Percentiles rank a stretch among this genome's conserved stretches.
These are phyloP conservation scores for Pisolithus sp. DNA, from an alignment of 768 basidiomycete species.

Conservation along the genomic window DNA sequence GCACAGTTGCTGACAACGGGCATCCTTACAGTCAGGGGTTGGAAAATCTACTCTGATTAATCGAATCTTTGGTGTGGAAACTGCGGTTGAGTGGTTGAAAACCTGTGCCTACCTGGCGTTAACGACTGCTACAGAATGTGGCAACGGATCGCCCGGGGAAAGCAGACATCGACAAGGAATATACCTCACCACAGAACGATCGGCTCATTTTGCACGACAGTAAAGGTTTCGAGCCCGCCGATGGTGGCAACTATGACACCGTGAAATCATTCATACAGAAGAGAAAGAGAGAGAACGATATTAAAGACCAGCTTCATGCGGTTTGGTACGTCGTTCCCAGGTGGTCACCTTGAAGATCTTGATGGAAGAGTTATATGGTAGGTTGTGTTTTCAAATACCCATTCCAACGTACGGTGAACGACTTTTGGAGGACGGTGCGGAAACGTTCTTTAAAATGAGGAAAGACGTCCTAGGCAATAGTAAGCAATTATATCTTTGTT, in stretches of 20 bases:
- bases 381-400: slow-evolving; percentile 2
- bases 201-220: slow-evolving; percentile 13
- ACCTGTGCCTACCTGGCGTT: neutral
- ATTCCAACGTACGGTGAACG: neutral
- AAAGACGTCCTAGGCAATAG: slow-evolving; percentile 1
- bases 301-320: slow-evolving; percentile 9
- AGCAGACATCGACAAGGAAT: slow-evolving; percentile 7
- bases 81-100: neutral
- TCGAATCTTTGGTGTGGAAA: neutral
- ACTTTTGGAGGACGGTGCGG: slow-evolving; percentile 1
- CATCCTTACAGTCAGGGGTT: neutral
- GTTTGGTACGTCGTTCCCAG: slow-evolving; percentile 6
- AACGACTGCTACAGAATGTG: neutral
- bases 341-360: neutral
- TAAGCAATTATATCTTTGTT: neutral
- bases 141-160: neutral
- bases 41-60: slow-evolving; percentile 5
- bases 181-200: slow-evolving; percentile 6
- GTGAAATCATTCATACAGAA: slow-evolving; percentile 8
- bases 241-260: neutral
- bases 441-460: neutral
- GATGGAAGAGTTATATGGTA: neutral
- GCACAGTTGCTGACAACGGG: neutral
- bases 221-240: slow-evolving; percentile 11
- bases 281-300: neutral